Base-by-base conservation (phyloP, 768 basidiomycete genomes). In the Hypholoma sublateritium region DNA sequence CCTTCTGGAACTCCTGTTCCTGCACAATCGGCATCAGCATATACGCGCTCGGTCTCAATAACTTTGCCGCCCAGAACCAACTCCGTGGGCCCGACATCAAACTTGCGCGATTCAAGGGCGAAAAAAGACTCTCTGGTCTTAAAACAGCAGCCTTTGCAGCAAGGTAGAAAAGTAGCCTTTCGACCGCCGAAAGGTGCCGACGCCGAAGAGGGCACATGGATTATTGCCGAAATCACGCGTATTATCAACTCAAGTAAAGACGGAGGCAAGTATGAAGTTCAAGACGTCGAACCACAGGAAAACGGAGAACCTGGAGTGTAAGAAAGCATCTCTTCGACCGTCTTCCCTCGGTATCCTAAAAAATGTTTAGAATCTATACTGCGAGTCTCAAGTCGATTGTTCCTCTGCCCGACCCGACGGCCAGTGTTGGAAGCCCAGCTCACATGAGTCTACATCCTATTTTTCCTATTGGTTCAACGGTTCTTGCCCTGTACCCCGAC, bases 401-500 rank as follows among this genome's bases (percentile, higher is more conserved):
- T 53, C 91, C 92, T 1, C 75, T 94, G 22, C 92, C 92, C 6
- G 91, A 93, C 65, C 86, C 85, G 4, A 80, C 72, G 44, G 85
- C 87, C 1, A 72, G 75, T 9, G 68, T 76, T 25, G 81, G 79
- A 45, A 85, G 72, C 65, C 79, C 88, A 0, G 77, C 86, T 16
- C 89, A 91, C 71, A 75, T 85, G 39, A 83, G 77, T 62, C 78
- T 83, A 3, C 91, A 91, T 67, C 88, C 84, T 44, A 86, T 86
- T 60, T 94, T 91, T 67, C 73, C 81, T 21, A 72, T 81, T 0
- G 86, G 90, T 3, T 84, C 87, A 19, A 88, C 80, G 0, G 92
- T 94, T 9, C 83, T 94, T 81, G 92, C 90, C 1, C 74, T 93
- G n/a, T 94, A 93, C 70, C 92, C 92, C 0, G 92, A 94, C 66